Evolutionary conservation across 2,329 filamentous ascomycete species (phyloP).

Genomic region (Ceratocystis diversiconidia): DNA sequence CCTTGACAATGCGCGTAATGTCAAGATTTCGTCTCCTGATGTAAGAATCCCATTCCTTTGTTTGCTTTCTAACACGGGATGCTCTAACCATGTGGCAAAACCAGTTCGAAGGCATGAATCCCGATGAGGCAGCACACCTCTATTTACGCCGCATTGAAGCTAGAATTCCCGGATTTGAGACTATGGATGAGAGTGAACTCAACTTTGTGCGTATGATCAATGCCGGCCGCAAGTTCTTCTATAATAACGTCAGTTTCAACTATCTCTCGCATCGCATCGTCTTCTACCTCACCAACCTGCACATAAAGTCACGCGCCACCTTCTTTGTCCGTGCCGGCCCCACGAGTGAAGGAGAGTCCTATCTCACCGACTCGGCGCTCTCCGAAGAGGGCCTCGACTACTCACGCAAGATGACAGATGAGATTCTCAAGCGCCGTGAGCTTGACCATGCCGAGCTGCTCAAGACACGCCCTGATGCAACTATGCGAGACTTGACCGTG

Average conservation of each 20-base stretch:
- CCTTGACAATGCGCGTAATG: slow-evolving; percentile 88
- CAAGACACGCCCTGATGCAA: slow-evolving; percentile 49
- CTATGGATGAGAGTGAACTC: slow-evolving; percentile 83
- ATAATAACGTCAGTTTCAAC: slow-evolving; percentile 94
- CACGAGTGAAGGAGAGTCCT: slow-evolving; percentile 76
- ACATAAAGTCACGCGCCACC: slow-evolving; percentile 87
- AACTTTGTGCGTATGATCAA: slow-evolving; percentile 99
- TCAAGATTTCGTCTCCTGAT: slow-evolving; percentile 96
- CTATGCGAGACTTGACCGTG: slow-evolving; percentile 67
- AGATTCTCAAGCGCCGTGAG: slow-evolving; percentile 68
- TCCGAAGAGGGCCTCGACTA: slow-evolving; percentile 71
- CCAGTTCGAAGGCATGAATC: slow-evolving; percentile 78
- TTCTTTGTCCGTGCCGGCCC: slow-evolving; percentile 85
- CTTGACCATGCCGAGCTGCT: slow-evolving; percentile 59
- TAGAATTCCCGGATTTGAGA: slow-evolving; percentile 91
- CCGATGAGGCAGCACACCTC: slow-evolving; percentile 80
- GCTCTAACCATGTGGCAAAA: slow-evolving; percentile 10
- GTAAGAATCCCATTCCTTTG: slow-evolving; percentile 32
- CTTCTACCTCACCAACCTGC: slow-evolving; percentile 93
- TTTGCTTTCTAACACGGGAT: not conserved
- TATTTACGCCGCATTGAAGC: slow-evolving; percentile 82
- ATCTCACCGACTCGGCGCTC: slow-evolving; percentile 77
- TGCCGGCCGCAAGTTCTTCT: slow-evolving; percentile 78
- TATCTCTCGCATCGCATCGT: slow-evolving; percentile 95
- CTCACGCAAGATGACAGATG: slow-evolving; percentile 71